These are phyloP conservation scores for Xylaria sp. DNA, from an alignment of 2,329 filamentous ascomycete genomes.

Conservation along the genomic window DNA sequence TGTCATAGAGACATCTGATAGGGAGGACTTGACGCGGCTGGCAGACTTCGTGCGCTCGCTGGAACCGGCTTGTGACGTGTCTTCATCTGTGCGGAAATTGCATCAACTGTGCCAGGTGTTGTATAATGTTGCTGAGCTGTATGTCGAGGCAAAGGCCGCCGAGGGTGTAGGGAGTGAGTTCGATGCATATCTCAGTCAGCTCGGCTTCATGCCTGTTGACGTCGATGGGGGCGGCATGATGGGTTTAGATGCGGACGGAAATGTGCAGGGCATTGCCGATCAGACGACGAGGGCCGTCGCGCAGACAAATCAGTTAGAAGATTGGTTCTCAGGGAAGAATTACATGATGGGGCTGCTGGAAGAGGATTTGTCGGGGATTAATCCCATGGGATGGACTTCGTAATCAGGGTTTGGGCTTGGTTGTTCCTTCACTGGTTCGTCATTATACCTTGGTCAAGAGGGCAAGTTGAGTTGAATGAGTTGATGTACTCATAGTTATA, in stretches of 20 bases:
- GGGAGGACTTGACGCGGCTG: slow-evolving; percentile 58
- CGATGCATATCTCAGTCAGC: slow-evolving; percentile 49
- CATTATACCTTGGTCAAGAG: not conserved
- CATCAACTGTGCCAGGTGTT: slow-evolving; percentile 68
- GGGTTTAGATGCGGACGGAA: slow-evolving; percentile 9
- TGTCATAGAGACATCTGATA: slow-evolving; percentile 58
- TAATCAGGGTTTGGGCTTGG: slow-evolving; percentile 20
- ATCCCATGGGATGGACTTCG: slow-evolving; percentile 42
- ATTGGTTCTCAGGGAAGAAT: slow-evolving; percentile 51
- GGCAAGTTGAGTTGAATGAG: too few relatives aligned
- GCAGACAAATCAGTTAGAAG: slow-evolving; percentile 48
- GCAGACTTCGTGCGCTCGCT: slow-evolving; percentile 62
- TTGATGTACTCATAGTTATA: slow-evolving; percentile 7
- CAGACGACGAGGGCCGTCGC: slow-evolving; percentile 36
- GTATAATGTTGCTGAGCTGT: slow-evolving; percentile 66
- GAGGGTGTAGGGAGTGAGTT: slow-evolving; percentile 47
- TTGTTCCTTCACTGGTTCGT: not conserved
- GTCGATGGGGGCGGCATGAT: slow-evolving; percentile 12
- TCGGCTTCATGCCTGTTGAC: slow-evolving; percentile 49
- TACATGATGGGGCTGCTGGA: slow-evolving; percentile 49
- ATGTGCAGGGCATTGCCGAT: slow-evolving; percentile 16
- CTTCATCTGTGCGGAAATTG: slow-evolving; percentile 62
- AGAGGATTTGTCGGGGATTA: slow-evolving; percentile 49
- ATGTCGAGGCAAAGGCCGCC: slow-evolving; percentile 64
- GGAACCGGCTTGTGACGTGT: slow-evolving; percentile 57